These are phyloP conservation scores for Tulasnella sp. DNA, from an alignment of 768 basidiomycete species.

Conservation along the genomic window DNA sequence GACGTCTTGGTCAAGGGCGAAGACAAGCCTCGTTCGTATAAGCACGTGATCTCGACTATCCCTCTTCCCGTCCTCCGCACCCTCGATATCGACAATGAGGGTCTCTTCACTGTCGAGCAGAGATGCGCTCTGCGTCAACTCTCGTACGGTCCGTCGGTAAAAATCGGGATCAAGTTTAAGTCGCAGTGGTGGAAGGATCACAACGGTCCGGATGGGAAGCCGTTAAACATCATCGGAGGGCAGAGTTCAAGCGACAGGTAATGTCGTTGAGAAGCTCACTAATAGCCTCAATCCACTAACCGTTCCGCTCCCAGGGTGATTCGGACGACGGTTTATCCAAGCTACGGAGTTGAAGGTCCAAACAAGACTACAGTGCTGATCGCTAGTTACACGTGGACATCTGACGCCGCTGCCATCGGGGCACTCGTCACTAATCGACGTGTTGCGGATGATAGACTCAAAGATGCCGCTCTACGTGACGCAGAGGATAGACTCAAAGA, in stretches of 20 bases:
- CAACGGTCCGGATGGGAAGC: constrained; percentile 36
- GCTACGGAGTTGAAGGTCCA: constrained; percentile 30
- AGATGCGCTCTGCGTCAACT: constrained; percentile 31
- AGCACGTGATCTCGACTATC: constrained; percentile 32
- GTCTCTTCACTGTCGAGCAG: constrained; percentile 30
- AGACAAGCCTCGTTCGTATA: not conserved
- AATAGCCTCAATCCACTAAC: not conserved
- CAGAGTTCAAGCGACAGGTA: not conserved
- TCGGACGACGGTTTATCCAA: constrained; percentile 40
- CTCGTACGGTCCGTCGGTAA: constrained; percentile 32
- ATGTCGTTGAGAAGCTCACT: not conserved
- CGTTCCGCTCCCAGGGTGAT: constrained; percentile 17
- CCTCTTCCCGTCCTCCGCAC: constrained; percentile 31
- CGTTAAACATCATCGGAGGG: constrained; percentile 34
- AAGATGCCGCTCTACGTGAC: not conserved
- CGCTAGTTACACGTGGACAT: constrained; percentile 38
- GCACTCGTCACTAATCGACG: constrained; percentile 28
- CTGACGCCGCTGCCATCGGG: constrained; percentile 36
- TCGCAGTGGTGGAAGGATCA: constrained; percentile 34
- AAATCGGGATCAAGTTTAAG: constrained; percentile 35
- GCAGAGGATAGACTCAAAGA: constrained; percentile 26
- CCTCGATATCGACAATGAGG: constrained; percentile 25
- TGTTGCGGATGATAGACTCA: too few relatives aligned
- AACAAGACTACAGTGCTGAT: constrained; percentile 30
- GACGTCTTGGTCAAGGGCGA: not conserved